phyloP scores from a whole-genome alignment of 1,284 basidiomycete species.

The Heliocybe sulcata region DNA sequence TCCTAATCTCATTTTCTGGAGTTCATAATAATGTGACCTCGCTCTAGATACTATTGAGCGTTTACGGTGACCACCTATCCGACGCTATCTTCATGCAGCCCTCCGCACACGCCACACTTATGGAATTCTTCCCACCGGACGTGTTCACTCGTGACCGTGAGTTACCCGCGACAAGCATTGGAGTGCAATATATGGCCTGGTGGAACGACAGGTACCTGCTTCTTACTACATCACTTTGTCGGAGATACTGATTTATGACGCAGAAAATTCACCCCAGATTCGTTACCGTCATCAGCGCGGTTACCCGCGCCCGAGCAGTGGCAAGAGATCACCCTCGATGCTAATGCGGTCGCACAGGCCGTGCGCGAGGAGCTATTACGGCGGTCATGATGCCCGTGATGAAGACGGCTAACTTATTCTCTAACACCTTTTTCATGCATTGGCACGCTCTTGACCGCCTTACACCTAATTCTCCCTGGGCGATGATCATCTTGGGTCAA shows the following conservation, averaged over 20 bases:
- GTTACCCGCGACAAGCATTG: conserved; percentile 52
- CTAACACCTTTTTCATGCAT: no score
- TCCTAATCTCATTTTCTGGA: background rate
- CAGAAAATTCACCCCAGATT: no score
- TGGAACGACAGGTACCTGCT: conserved; percentile 55
- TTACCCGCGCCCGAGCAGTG: conserved; percentile 26
- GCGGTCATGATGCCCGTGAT: background rate
- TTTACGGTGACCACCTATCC: conserved; percentile 65
- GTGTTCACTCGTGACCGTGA: conserved; percentile 72
- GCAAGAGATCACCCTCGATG: conserved; percentile 44
- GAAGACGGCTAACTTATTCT: no score
- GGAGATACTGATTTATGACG: no score
- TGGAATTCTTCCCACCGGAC: conserved; percentile 76
- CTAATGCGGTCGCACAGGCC: conserved; percentile 31
- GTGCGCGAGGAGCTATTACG: conserved; percentile 27
- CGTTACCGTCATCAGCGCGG: conserved; percentile 31
- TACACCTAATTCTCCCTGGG: background rate
- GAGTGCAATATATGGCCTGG: conserved; percentile 74
- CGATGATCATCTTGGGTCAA: background rate
- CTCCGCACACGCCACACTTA: conserved; percentile 45
- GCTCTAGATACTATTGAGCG: conserved; percentile 63
- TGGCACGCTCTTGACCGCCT: background rate
- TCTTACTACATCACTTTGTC: no score
- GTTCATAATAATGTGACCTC: background rate
- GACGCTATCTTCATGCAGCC: conserved; percentile 70